Evolutionary conservation across 306 rosid genomes (phyloP), one percentile per base, ranked within the genome.

Genomic region (Canavalia gladiata): DNA sequence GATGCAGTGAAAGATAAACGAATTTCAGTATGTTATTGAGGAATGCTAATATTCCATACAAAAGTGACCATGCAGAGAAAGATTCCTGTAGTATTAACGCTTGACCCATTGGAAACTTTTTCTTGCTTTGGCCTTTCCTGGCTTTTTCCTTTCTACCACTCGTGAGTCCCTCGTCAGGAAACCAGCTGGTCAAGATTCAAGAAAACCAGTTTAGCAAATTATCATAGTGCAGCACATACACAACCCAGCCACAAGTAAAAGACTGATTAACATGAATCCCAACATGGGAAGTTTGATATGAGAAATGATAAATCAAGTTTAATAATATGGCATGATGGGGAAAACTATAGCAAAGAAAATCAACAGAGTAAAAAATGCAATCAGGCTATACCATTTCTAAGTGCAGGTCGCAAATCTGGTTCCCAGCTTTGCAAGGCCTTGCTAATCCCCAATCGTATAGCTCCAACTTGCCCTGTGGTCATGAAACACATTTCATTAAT

Each of bases 101-200:
- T 95, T 95, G 87, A 95, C 98, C 99, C 99, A 95, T 85, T 95
- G 99, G 93, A 86, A 93, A 87, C 98, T 93, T 87, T 90, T 95
- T 77, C 99, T 91, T 88, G 99, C 99, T 88, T 91, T 93, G 28
- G 99, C 99, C 67, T 91, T 93, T 77, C 98, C 99, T 0, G 99
- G 98, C 70, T 95, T 95, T 78, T 95, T 95, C 94, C 99, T 90
- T 87, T 95, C 99, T 31, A 95, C 99, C 71, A 88, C 97, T 47
- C 98, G 87, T 12, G 98, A 45, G 58, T 95, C 98, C 85, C 99
- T 91, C 8, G 99, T 95, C 87, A 95, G 81, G 94, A 95, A 93
- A 80, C 97, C 99, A 72, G 82, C 99, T 95, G 92, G 34, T 78
- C 78, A 80, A 64, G 65, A 81, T 68, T 80, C 76, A 76, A 72